These are phyloP conservation scores for Petunia secreta DNA, from an alignment of 257 asterid genomes.

Conservation along the genomic window DNA sequence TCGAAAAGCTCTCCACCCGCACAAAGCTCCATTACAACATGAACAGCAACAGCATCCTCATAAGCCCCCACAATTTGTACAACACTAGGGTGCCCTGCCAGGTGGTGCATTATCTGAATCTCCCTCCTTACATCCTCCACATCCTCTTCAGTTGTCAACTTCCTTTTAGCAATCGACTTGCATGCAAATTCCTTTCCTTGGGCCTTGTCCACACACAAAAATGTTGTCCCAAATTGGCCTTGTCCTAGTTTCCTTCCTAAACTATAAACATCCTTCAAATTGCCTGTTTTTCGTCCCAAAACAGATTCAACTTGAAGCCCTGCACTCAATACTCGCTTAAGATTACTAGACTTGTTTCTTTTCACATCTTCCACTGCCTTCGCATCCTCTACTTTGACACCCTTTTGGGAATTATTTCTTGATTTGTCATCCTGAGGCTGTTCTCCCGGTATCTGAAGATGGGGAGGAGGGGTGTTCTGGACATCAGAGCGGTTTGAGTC, in stretches of 20 bases:
- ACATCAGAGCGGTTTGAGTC: constrained; percentile 35
- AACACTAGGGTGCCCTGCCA: constrained; percentile 69
- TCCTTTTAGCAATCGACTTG: constrained; percentile 78
- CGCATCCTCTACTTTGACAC: not conserved
- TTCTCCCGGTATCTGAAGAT: constrained; percentile 39
- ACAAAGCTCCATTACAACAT: constrained; percentile 87
- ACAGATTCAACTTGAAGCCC: constrained; percentile 78
- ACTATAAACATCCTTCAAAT: constrained; percentile 61
- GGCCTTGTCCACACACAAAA: constrained; percentile 56
- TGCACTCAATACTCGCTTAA: constrained; percentile 59
- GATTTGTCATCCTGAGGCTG: constrained; percentile 30
- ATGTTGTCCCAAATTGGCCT: constrained; percentile 92
- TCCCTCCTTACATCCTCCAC: constrained; percentile 90
- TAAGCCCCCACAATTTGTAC: constrained; percentile 73
- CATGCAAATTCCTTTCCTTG: constrained; percentile 72
- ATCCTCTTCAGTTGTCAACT: constrained; percentile 63
- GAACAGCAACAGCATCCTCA: constrained; percentile 82
- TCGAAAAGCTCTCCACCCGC: constrained; percentile 90
- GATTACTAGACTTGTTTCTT: constrained; percentile 39
- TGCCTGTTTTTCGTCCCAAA: constrained; percentile 66
- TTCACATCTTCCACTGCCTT: constrained; percentile 30
- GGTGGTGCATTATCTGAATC: constrained; percentile 87
- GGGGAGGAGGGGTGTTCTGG: constrained; percentile 50
- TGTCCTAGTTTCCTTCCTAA: constrained; percentile 77
- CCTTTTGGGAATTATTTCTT: constrained; percentile 29